phyloP scores from a whole-genome alignment of 2,329 filamentous ascomycete genomes.

The Epichloe typhina region DNA sequence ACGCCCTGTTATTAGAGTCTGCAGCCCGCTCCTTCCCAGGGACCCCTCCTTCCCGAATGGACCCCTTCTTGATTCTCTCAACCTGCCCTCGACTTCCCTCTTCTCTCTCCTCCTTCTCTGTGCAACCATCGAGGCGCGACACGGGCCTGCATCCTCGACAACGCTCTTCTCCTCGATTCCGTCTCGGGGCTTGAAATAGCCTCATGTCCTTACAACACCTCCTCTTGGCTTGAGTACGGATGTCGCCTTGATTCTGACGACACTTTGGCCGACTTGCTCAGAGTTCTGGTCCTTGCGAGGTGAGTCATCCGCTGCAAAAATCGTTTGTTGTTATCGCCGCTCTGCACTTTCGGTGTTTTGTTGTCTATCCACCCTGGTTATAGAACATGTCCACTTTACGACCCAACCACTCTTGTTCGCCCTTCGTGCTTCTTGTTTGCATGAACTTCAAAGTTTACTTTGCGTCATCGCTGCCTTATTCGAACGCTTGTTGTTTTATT shows the following conservation, averaged over 20 bases:
- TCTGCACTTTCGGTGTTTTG: constrained; percentile 5
- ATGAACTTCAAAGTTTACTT: background rate
- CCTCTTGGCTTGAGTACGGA: background rate
- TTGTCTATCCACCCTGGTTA: constrained; percentile 2
- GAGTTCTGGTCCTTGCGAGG: constrained; percentile 1
- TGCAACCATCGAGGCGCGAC: constrained; percentile 2
- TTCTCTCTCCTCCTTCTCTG: constrained; percentile 1
- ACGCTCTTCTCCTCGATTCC: background rate
- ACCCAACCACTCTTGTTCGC: constrained; percentile 1
- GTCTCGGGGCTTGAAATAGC: constrained; percentile 1
- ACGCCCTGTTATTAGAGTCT: background rate
- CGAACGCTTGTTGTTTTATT: background rate
- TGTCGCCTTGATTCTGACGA: background rate
- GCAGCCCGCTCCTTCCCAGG: constrained; percentile 2
- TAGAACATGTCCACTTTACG: background rate
- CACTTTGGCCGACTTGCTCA: background rate
- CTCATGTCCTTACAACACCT: constrained; percentile 1
- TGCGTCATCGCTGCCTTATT: background rate
- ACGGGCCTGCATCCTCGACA: constrained; percentile 1
- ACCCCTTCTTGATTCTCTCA: constrained; percentile 3
- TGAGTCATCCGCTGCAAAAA: constrained; percentile 5
- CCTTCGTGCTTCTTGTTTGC: background rate
- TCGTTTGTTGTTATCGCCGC: constrained; percentile 4
- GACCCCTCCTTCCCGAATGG: constrained; percentile 4
- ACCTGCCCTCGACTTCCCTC: background rate